Base-by-base conservation (phyloP, 208 protist genomes). In the Leishmania major region DNA sequence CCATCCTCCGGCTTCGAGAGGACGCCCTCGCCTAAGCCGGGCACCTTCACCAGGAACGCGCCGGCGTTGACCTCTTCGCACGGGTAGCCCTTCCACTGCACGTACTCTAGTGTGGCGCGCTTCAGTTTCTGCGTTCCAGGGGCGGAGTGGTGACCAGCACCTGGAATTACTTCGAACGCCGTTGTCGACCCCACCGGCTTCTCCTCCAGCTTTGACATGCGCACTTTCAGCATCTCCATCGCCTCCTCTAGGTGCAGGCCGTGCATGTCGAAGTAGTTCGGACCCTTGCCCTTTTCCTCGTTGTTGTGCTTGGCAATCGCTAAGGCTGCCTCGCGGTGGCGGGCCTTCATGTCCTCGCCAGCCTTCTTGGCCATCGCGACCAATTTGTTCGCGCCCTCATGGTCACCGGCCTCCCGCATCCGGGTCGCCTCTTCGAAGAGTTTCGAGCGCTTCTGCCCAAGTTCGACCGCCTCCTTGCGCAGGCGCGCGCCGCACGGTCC, bases 181-280 rank as follows among this genome's bases (percentile, higher is more conserved):
- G 83, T 86, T 31, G 85, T 71, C 5, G 79, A 82, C 31, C 84
- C 88, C 60, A n/a, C 76, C 25, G 86, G 81, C 75, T 81, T 86
- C 55, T 77, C 84, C 70, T 91, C 83, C 43, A 94, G 87, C 71
- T 49, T 19, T 59, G 70, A 82, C 47, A 92, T 75, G 60, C 90
- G 88, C 76, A 71, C 64, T 64, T 80, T 77, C 69, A 94, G 83
- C 80, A 86, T 72, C 70, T 85, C 78, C 72, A 91, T 86, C 28
- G 88, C 90, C 82, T 94, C 88, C 71, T 89, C 88, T 75, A 84
- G 76, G 15, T 84, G 88, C 72, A 94, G 84, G 1, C 88, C 90
- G 83, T 94, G 88, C 80, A 94, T 87, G 73, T 92, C 90, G 70
- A 91, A 87, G 77, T 84, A 92, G 45, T 88, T 80, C 64, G 89